These are phyloP conservation scores for Trichosphaerium sp. DNA, from an alignment of 78 protist genomes.

Conservation along the genomic window DNA sequence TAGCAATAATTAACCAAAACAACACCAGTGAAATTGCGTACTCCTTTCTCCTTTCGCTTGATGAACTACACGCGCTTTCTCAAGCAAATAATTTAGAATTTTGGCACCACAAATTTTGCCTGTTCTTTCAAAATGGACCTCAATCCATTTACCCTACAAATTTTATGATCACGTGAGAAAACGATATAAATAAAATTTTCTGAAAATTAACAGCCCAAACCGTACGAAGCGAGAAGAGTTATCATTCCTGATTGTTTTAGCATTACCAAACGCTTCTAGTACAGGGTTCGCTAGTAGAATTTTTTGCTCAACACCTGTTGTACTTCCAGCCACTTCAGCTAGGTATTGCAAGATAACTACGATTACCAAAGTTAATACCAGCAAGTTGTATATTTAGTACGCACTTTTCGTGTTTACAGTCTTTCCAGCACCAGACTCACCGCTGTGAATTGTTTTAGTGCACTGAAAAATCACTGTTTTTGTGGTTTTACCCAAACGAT, in stretches of 20 bases:
- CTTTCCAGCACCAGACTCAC: conserved; percentile 83
- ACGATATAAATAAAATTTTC: neutral
- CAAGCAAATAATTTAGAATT: conserved; percentile 44
- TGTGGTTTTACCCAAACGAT: too few species aligned
- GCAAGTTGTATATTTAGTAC: too few species aligned
- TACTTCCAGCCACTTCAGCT: neutral
- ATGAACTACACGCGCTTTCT: conserved; percentile 33
- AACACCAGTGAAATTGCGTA: too few species aligned
- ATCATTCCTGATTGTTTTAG: too few species aligned
- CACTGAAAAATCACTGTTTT: too few species aligned
- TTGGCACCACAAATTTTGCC: conserved; percentile 19
- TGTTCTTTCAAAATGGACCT: too few species aligned
- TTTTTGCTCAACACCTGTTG: conserved; percentile 13
- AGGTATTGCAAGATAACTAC: neutral
- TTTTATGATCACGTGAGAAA: too few species aligned
- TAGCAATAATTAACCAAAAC: too few species aligned
- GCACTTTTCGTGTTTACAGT: too few species aligned
- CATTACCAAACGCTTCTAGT: conserved; percentile 80
- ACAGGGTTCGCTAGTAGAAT: conserved; percentile 55
- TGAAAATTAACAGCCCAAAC: conserved; percentile 14
- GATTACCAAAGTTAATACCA: too few species aligned
- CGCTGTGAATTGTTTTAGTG: too few species aligned
- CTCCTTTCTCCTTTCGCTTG: conserved; percentile 29
- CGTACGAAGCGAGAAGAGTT: conserved; percentile 71
- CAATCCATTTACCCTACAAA: too few species aligned